Evolutionary conservation across 805 yeast species (phyloP), one percentile per base, ranked within the genome.

Genomic region (Tetrapisispora arboricola): DNA sequence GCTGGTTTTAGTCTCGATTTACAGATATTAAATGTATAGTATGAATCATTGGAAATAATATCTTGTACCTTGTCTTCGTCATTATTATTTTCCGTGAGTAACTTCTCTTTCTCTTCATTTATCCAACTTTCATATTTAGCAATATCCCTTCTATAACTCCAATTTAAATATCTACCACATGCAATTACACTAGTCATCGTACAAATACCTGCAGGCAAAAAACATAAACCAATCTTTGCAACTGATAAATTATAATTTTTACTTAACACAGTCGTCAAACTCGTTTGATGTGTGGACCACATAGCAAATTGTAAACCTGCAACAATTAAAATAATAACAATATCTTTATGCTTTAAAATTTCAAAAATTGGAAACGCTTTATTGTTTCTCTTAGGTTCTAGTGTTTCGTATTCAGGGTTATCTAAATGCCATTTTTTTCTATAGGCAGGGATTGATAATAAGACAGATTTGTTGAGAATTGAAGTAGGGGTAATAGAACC

Each of bases 121-220:
- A 53, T 21, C 47, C 64, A 62, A 9, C 24, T 19, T 29, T 49
- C 48, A 43, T 53, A 54, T 29, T 32, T 38, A 2, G 38, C 45
- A 41, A 51, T 40, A 39, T 53, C 50, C 6, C 45, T 43, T 31
- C 51, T 45, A 48, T 67, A 68, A 36, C 58, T 57, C 56, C 60
- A 58, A 50, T 83, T 79, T 49, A 83, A 53, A 4, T 75, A 32
- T 46, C 67, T 64, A 1, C 95, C 95, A 3, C 77, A 60, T 0
- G 55, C 27, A 0, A 84, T 45, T 0, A 88, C 73, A 19, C 90
- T 85, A 0, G 67, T 30, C 13, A 83, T 56, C 4, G 84, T 74
- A 10, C 80, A 81, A 0, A 74, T 49, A 13, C 95, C 95, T 17
- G 80, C 76, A 3, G 94, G 82, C 32, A 86, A 65, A 52, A 78